These are phyloP conservation scores for Paraphoma sp. DNA, from an alignment of 2,329 filamentous ascomycete species.

Conservation along the genomic window DNA sequence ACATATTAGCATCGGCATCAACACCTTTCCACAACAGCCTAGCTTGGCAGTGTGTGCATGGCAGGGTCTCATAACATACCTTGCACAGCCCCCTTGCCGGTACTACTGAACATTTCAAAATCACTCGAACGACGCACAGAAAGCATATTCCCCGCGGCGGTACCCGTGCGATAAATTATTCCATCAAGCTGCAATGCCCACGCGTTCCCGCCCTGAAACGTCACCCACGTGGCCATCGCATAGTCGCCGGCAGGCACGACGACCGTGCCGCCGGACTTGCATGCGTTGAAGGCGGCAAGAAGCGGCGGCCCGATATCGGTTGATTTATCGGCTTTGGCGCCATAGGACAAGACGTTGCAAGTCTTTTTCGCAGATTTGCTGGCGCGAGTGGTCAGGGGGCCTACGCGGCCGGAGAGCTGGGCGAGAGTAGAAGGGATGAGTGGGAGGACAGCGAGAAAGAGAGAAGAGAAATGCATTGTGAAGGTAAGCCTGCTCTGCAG, in stretches of 20 bases:
- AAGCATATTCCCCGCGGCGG: constrained; percentile 61
- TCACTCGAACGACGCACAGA: constrained; percentile 57
- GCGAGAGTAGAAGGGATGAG: constrained; percentile 26
- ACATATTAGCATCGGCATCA: not conserved
- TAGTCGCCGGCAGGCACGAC: constrained; percentile 59
- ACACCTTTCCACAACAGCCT: not conserved
- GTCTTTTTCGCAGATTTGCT: constrained; percentile 57
- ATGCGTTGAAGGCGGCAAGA: constrained; percentile 57
- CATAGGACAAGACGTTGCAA: constrained; percentile 62
- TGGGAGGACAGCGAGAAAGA: constrained; percentile 24
- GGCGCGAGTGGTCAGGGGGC: constrained; percentile 38
- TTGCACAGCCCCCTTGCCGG: constrained; percentile 60
- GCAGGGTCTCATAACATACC: constrained; percentile 26
- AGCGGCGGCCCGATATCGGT: constrained; percentile 60
- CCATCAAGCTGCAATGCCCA: constrained; percentile 63
- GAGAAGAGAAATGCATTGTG: constrained; percentile 32
- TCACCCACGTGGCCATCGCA: constrained; percentile 59
- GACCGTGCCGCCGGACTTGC: constrained; percentile 59
- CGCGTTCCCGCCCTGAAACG: constrained; percentile 54
- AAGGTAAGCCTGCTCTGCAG: constrained; percentile 31
- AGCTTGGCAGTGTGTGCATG: too few species aligned
- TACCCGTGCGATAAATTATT: constrained; percentile 60
- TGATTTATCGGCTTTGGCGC: constrained; percentile 58
- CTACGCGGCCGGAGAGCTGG: constrained; percentile 45
- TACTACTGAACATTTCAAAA: constrained; percentile 63